Evolutionary conservation across 1,139 yeast genomes (phyloP).

Genomic region (Saccharomyces uvarum): DNA sequence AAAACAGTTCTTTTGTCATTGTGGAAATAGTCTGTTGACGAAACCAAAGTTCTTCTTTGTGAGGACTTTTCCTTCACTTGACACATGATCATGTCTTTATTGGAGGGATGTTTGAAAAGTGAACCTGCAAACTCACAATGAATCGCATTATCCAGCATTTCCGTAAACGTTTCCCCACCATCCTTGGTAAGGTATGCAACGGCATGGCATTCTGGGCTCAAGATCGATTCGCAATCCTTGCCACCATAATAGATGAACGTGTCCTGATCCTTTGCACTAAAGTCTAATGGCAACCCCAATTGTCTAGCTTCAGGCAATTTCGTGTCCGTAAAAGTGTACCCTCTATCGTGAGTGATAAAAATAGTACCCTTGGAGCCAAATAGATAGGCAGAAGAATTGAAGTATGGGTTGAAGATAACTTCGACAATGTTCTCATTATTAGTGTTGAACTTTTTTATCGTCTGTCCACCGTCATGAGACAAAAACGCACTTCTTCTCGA

Average conservation of each 20-base stretch:
- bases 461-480: constrained; percentile 73
- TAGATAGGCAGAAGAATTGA: constrained; percentile 58
- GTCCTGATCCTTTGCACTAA: constrained; percentile 50
- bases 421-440: constrained; percentile 41
- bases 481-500: constrained; percentile 45
- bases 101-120: constrained; percentile 35
- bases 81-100: constrained; percentile 56
- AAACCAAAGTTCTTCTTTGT: constrained; percentile 35
- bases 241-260: constrained; percentile 67
- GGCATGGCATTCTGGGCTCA: constrained; percentile 42
- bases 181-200: constrained; percentile 55
- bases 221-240: constrained; percentile 45
- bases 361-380: constrained; percentile 46
- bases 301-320: constrained; percentile 46
- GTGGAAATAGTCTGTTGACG: constrained; percentile 49
- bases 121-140: constrained; percentile 66
- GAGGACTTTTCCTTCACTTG: constrained; percentile 35
- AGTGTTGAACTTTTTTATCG: constrained; percentile 44
- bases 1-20: constrained; percentile 36
- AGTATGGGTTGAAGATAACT: constrained; percentile 52
- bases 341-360: constrained; percentile 62
- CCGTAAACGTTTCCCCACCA: constrained; percentile 55
- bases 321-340: constrained; percentile 41
- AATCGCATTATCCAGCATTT: constrained; percentile 44
- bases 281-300: constrained; percentile 37